Evolutionary conservation across 2,329 filamentous ascomycete genomes (phyloP), one percentile per base, ranked within the genome.

Genomic region (Aspergillus luchuensis): DNA sequence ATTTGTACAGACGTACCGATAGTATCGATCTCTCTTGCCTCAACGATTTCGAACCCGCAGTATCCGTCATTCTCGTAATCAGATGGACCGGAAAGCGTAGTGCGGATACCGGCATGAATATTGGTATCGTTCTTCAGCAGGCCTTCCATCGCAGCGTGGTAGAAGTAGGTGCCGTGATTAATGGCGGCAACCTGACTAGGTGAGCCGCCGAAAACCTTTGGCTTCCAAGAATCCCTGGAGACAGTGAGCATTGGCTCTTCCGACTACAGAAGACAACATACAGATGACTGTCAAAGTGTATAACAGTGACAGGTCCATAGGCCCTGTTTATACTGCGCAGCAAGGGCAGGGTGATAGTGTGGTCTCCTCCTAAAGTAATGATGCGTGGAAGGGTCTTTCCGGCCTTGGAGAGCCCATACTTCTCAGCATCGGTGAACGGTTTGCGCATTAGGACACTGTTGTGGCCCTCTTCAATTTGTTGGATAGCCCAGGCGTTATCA

Each of bases 131-230:
- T 96, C 63, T 83, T 83, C 19, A 96, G 81, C 15, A 95, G 81
- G 2, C 91, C 91, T 73, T 95, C 91, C 77, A 88, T 85, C 0
- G 89, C 79, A 0, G 91, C 91, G 73, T 94, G 90, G 78, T 89
- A 95, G 79, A 96, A 96, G 80, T 95, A 95, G 1, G 91, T 95
- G 45, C 91, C 91, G 78, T 95, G 91, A 78, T 95, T 96, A 79
- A 96, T 88, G 65, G 84, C 84, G 19, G 91, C 91, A 41, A 88
- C 85, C 62, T 92, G 85, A 28, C 86, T 90, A 0, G 91, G 91
- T 0, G 90, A 88, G 30, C 91, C 91, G 56, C 92, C 91, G 68
- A 96, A 96, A 25, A 95, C 91, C 74, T 94, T 94, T 47, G 91
- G 92, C 60, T 85, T 87, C 91, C 91, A 91, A 70, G 83, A 83